Evolutionary conservation across 441 rosid genomes (phyloP).

Genomic region (Hura crepitans): DNA sequence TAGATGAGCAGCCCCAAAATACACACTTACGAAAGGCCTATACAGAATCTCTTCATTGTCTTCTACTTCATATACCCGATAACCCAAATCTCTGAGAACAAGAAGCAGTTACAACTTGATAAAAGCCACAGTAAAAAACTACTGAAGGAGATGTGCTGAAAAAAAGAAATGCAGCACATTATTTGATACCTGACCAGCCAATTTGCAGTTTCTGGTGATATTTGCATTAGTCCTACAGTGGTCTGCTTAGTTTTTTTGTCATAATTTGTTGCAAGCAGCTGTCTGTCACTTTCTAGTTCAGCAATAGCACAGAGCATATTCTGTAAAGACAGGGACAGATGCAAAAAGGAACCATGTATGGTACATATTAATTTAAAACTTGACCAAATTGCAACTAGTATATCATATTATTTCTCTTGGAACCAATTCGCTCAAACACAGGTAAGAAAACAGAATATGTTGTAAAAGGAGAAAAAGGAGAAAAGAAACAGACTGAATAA

Average conservation of each 20-base stretch:
- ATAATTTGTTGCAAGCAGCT: constrained; percentile 56
- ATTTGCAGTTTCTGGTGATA: constrained; percentile 54
- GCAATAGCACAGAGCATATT: constrained; percentile 84
- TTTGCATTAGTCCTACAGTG: constrained; percentile 73
- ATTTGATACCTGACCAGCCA: constrained; percentile 60
- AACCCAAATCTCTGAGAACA: constrained; percentile 61
- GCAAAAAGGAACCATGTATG: constrained; percentile 12
- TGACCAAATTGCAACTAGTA: neutral
- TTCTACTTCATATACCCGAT: constrained; percentile 48
- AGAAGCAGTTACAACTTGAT: constrained; percentile 22
- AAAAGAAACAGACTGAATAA: neutral
- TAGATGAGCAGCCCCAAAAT: constrained; percentile 90
- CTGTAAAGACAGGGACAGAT: constrained; percentile 37
- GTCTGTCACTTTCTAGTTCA: constrained; percentile 91
- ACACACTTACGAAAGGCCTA: constrained; percentile 74
- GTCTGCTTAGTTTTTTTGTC: constrained; percentile 69
- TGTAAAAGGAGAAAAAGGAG: neutral
- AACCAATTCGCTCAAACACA: constrained; percentile 1
- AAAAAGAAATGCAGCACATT: constrained; percentile 11
- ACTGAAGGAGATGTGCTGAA: neutral
- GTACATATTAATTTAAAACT: neutral
- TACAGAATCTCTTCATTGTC: constrained; percentile 59
- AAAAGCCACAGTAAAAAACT: constrained; percentile 3
- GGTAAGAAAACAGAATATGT: neutral
- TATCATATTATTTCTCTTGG: neutral